Percentiles rank a stretch among this genome's conserved stretches.
phyloP scores from a whole-genome alignment of 768 basidiomycete species.

The Russula brevipes region DNA sequence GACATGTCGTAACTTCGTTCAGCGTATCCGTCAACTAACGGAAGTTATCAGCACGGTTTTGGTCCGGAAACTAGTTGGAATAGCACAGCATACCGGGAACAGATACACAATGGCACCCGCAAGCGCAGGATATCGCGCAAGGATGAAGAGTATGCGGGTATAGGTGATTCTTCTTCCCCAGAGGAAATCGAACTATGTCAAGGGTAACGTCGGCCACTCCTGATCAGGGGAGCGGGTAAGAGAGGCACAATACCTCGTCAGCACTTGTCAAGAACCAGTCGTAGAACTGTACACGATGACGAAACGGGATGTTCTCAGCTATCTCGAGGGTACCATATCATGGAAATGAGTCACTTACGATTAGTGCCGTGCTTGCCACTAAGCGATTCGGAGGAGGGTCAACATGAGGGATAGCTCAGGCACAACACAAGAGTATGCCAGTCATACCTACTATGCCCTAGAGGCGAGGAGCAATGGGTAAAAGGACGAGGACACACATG shows the following conservation, averaged over 20 bases:
- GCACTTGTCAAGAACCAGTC: slow-evolving; percentile 14
- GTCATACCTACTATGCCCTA: slow-evolving; percentile 8
- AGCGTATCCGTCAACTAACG: too few species aligned
- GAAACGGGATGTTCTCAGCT: not conserved
- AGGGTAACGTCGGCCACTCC: not conserved
- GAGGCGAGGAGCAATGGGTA: not conserved
- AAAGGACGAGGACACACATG: too few species aligned
- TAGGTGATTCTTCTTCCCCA: slow-evolving; percentile 3
- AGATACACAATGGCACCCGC: not conserved
- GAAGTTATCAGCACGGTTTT: too few species aligned
- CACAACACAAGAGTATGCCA: not conserved
- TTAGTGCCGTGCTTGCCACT: slow-evolving; percentile 10
- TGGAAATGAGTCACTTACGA: slow-evolving; percentile 2
- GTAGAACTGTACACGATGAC: slow-evolving; percentile 1
- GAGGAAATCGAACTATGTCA: slow-evolving; percentile 9
- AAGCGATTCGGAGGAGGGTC: not conserved
- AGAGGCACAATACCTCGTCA: not conserved
- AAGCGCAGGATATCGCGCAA: slow-evolving; percentile 18
- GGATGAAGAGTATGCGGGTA: slow-evolving; percentile 5
- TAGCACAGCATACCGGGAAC: slow-evolving; percentile 5
- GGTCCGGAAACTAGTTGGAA: too few species aligned
- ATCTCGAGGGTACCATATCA: not conserved
- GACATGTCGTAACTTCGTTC: too few species aligned
- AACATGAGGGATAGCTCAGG: not conserved
- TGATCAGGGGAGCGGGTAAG: not conserved